Evolutionary conservation across 78 protist genomes (phyloP).

Genomic region (Cavenderia fasciculata): DNA sequence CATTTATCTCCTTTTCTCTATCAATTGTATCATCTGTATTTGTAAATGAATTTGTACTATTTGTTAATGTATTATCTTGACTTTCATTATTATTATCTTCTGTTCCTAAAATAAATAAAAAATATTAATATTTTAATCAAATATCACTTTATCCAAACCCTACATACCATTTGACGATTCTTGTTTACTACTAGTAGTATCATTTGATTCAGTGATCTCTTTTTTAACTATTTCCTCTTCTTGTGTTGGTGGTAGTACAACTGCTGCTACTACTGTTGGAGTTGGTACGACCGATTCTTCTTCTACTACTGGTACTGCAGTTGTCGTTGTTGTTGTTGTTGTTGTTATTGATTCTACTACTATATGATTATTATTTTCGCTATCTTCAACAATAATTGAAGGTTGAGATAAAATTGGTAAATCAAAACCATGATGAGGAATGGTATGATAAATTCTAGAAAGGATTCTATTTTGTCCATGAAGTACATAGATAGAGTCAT

Average conservation of each 20-base stretch:
- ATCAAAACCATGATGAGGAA: too few relatives aligned
- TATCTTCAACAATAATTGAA: neutral
- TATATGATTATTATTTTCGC: neutral
- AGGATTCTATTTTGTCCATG: constrained; percentile 50
- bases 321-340: neutral
- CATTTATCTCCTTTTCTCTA: neutral
- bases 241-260: neutral
- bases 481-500: constrained; percentile 44
- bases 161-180: neutral
- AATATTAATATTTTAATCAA: neutral
- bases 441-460: constrained; percentile 45
- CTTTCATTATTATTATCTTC: neutral
- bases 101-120: neutral
- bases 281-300: neutral
- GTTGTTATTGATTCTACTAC: neutral
- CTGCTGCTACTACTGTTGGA: neutral
- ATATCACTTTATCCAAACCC: too few relatives aligned
- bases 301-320: neutral
- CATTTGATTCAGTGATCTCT: neutral
- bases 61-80: constrained; percentile 10
- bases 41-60: constrained; percentile 48
- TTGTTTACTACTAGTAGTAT: neutral
- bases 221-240: neutral
- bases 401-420: constrained; percentile 7
- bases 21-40: too few relatives aligned